Evolutionary conservation across 2,329 filamentous ascomycete genomes (phyloP), one percentile per base, ranked within the genome.

Genomic region (Verticillium albo-atrum): DNA sequence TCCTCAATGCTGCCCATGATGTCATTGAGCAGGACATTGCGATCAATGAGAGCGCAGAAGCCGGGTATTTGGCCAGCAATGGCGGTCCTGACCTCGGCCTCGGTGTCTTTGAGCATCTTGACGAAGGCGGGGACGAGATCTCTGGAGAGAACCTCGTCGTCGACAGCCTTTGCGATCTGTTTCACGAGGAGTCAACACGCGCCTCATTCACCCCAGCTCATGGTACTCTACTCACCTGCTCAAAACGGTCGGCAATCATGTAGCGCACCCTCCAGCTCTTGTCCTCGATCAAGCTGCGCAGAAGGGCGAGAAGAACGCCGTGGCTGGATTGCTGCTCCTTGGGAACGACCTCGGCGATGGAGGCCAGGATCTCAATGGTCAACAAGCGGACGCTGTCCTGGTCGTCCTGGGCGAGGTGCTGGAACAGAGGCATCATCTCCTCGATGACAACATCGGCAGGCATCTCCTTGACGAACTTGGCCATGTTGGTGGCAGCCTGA

Each of bases 211-310:
- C 66, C 55, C 55, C 51, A n/a, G 9, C 10, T 17, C 28, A 37
- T 4, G 6, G n/a, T 14, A 10, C n/a, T 20, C n/a, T 20, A 26
- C 71, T 55, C 71, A 92, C 92, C 89, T 98, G 97, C 77, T 99
- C 95, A 71, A 97, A 99, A 73, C 92, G 87, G 76, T 99, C 95
- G 55, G 95, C 95, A 68, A 99, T 95, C 95, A 99, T 99, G 77
- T 98, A 99, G 73, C 95, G 87, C 62, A 99, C 95, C 71, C 95
- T 88, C 95, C 95, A 99, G 79, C 95, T 98, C 86, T 98, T 99
- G 75, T 99, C 95, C 71, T 97, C 95, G 77, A 99, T 98, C 71
- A 99, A 78, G 77, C 87, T 96, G 69, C 95, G 89, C 70, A 99
- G 79, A 53, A 94, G 92, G 56, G 91, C 94, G 70, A 99, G 82